Base-by-base conservation (phyloP, 2,329 filamentous ascomycete genomes). In the Rosellinia necatrix region DNA sequence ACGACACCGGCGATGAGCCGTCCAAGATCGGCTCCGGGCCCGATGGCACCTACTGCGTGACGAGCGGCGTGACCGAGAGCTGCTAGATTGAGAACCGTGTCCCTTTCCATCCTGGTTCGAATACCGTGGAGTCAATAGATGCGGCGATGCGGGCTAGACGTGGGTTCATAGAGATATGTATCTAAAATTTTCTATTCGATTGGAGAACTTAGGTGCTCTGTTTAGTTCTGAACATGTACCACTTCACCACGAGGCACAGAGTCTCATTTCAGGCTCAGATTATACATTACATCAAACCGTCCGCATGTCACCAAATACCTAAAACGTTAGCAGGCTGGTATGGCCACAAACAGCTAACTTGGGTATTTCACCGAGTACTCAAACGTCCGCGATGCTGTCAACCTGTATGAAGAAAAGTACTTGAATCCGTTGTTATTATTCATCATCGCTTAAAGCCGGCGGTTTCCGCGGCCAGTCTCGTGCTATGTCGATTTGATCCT, bases 391-490 rank as follows among this genome's bases (percentile, higher is more conserved):
- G 8, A 17, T 38, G 12, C 40, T 8, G 6, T 19, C 19, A 22
- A 15, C 22, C 6, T 21, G 25, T 19, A 25, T 13, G 35, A 24
- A 38, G 25, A 3, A 22, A 19, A n/a, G 7, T 13, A 8, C 29
- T 19, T n/a, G 10, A 10, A n/a, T 13, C 29, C 32, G 48, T 24
- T 4, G 12, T 47, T 62, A 65, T 24, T 70, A 66, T 22, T 70
- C 64, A 37, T 70, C 67, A 21, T 70, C 66, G 19, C 59, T 56
- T 10, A 22, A 57, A 3, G 60, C 44, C 13, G 68, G 66, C 9
- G 61, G 56, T 70, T 97, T 97, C 68, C 89, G 87, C 2, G 94
- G 94, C 94, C 94, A 99, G 65, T 93, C 90, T 43, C 88, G 87
- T 43, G 91, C 92, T 56, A 94, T 85, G 67, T 99, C 94, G 61